Conservation (phyloP, 352 stramenopile genomes). For the Aphanomyces invadans region DNA sequence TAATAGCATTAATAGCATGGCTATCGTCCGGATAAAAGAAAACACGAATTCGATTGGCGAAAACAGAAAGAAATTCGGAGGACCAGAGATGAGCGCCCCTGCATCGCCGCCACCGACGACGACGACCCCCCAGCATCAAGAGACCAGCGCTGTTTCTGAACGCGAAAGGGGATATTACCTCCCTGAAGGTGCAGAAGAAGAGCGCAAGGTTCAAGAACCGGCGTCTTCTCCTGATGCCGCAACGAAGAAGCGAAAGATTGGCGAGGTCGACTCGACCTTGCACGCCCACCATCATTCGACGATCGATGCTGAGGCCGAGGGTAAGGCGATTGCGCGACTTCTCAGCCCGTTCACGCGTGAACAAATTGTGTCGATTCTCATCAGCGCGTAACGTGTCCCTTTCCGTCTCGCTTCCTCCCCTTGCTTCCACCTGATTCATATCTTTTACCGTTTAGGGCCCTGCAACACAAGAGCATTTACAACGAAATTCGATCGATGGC, state of each 20-base stretch:
- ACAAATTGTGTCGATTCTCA: conserved; percentile 57
- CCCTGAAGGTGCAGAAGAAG: background rate
- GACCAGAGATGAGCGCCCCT: conserved; percentile 4
- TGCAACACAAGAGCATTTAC: conserved; percentile 50
- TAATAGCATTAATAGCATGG: no score
- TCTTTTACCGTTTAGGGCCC: conserved; percentile 34
- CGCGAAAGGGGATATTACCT: conserved; percentile 6
- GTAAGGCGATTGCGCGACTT: conserved; percentile 29
- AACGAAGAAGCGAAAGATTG: conserved; percentile 14
- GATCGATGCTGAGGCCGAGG: background rate
- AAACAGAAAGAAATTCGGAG: background rate
- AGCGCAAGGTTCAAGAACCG: background rate
- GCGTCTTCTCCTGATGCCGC: background rate
- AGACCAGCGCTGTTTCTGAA: background rate
- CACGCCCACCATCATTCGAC: background rate
- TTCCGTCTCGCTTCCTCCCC: no score
- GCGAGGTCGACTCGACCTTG: background rate
- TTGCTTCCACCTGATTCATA: conserved; percentile 14
- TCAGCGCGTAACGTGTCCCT: conserved; percentile 46
- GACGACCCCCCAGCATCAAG: background rate
- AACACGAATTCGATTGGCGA: no score
- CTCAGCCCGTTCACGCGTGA: conserved; percentile 51
- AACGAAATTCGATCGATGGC: conserved; percentile 49
- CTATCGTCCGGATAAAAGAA: conserved; percentile 3
- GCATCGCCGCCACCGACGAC: background rate